A percentile compares a stretch with the other conserved stretches of the same genome.
Evolutionary conservation across 176 grass and related monocot genomes (phyloP).

Genomic region (Saccharum spontaneum): DNA sequence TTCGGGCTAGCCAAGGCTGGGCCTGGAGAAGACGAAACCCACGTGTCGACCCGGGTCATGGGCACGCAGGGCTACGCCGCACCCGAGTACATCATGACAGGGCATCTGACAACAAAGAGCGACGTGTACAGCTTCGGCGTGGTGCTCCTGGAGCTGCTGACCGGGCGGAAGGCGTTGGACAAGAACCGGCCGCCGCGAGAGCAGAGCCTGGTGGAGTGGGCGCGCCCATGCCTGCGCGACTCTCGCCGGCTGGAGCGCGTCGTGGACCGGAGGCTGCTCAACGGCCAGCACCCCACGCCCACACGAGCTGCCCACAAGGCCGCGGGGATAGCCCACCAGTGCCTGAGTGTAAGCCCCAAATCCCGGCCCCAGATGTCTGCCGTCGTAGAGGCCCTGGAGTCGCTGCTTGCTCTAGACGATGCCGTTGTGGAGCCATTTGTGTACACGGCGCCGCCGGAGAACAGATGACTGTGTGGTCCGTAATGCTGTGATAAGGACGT

Average conservation of each 20-base stretch:
- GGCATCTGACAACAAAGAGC: conserved; percentile 59
- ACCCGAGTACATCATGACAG: conserved; percentile 92
- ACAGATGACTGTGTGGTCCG: not conserved
- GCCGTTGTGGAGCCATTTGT: conserved; percentile 45
- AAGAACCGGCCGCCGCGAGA: conserved; percentile 50
- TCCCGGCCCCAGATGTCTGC: conserved; percentile 54
- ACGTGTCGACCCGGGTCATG: conserved; percentile 80
- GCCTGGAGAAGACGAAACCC: conserved; percentile 65
- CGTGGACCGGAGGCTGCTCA: conserved; percentile 44
- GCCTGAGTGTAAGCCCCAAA: conserved; percentile 48
- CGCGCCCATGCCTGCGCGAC: conserved; percentile 43
- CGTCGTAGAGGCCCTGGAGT: conserved; percentile 49
- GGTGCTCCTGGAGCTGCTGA: conserved; percentile 54
- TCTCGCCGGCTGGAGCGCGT: conserved; percentile 41
- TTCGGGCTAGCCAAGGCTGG: conserved; percentile 82
- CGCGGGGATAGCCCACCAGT: conserved; percentile 39
- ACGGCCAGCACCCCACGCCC: conserved; percentile 44
- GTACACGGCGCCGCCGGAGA: conserved; percentile 43
- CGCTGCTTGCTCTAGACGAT: conserved; percentile 49
- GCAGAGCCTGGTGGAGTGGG: conserved; percentile 68
- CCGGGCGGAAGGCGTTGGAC: conserved; percentile 49
- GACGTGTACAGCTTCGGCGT: conserved; percentile 69
- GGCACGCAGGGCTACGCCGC: conserved; percentile 79
- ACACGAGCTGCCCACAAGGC: conserved; percentile 48
- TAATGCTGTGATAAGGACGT: too few relatives aligned